Percentiles rank a stretch among this genome's conserved stretches.
phyloP scores from a whole-genome alignment of 345 rosid species.

The Cardamine occulta region DNA sequence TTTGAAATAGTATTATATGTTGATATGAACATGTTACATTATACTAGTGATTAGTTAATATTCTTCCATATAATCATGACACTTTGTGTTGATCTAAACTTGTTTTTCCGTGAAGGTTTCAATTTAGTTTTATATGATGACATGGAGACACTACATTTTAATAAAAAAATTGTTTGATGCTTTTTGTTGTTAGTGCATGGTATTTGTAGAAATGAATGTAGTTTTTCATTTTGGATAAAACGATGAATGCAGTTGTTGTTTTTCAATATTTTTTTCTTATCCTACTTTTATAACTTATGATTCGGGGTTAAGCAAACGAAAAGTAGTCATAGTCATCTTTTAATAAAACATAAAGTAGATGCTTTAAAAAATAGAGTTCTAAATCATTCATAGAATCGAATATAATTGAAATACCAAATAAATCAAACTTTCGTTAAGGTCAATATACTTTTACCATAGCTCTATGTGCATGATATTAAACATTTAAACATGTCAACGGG shows the following conservation, averaged over 20 bases:
- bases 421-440: conserved; percentile 26
- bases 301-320: conserved; percentile 41
- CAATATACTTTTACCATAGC: conserved; percentile 17
- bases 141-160: not conserved
- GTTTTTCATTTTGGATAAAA: not conserved
- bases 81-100: not conserved
- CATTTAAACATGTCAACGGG: not conserved
- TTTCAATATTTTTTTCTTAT: not conserved
- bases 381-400: conserved; percentile 22
- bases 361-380: conserved; percentile 31
- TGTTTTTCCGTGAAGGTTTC: not conserved
- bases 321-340: conserved; percentile 29
- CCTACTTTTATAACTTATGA: conserved; percentile 8
- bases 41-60: not conserved
- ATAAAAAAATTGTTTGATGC: not conserved
- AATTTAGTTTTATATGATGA: not conserved
- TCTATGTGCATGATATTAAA: conserved; percentile 20
- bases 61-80: not conserved
- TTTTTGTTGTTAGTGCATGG: not conserved
- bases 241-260: not conserved
- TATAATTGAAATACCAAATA: conserved; percentile 27
- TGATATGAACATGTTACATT: conserved; percentile 15
- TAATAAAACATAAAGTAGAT: conserved; percentile 37
- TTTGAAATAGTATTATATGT: not conserved
- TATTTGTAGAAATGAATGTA: conserved; percentile 9